Evolutionary conservation across 805 yeast genomes (phyloP).

Genomic region (Candida parachauliodes): DNA sequence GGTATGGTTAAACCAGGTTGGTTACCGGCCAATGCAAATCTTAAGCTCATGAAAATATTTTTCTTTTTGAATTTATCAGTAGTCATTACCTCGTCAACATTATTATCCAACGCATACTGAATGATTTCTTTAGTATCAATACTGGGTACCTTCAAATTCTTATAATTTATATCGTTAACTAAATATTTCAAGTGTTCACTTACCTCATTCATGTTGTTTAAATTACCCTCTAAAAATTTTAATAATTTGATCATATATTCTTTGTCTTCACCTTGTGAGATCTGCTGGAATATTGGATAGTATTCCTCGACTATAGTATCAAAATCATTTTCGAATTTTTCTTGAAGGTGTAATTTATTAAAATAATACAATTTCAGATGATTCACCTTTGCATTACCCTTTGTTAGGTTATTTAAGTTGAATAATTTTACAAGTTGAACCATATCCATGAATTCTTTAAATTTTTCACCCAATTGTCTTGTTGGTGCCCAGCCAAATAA

Average conservation of each 20-base stretch:
- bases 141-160: slow-evolving; percentile 11
- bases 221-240: slow-evolving; percentile 41
- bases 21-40: slow-evolving; percentile 70
- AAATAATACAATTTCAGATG: slow-evolving; percentile 70
- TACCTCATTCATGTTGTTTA: slow-evolving; percentile 55
- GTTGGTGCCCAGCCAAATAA: slow-evolving; percentile 95
- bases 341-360: slow-evolving; percentile 64
- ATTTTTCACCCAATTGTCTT: slow-evolving; percentile 44
- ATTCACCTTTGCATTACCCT: slow-evolving; percentile 91
- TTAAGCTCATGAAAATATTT: slow-evolving; percentile 50
- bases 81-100: slow-evolving; percentile 5
- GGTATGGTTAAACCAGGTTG: slow-evolving; percentile 69
- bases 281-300: slow-evolving; percentile 17
- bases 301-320: slow-evolving; percentile 32
- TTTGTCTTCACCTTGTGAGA: slow-evolving; percentile 14
- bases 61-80: slow-evolving; percentile 25
- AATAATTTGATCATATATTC: slow-evolving; percentile 36
- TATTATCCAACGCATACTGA: not conserved
- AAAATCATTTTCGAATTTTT: slow-evolving; percentile 21
- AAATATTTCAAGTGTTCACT: slow-evolving; percentile 45
- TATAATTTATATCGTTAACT: slow-evolving; percentile 36
- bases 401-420: slow-evolving; percentile 70
- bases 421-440: slow-evolving; percentile 54
- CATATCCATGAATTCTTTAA: slow-evolving; percentile 50
- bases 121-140: slow-evolving; percentile 3